A percentile compares a stretch with the other conserved stretches of the same genome.
These are phyloP conservation scores for Curvularia spicifera DNA, from an alignment of 2,329 filamentous ascomycete species.

Conservation along the genomic window DNA sequence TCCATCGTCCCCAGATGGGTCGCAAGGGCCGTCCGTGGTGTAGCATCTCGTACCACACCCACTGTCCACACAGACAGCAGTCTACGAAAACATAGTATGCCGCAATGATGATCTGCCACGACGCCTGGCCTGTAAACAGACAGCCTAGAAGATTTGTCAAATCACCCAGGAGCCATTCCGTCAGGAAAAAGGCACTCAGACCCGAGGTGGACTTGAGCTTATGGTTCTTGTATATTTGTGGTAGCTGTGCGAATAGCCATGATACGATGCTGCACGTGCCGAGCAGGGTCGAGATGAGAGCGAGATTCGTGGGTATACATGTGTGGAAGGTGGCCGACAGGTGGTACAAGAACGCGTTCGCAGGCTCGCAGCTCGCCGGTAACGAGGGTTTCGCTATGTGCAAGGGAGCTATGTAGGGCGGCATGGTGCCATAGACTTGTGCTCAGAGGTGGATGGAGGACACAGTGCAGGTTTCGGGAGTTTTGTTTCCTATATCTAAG, in stretches of 20 bases:
- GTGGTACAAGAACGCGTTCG: slow-evolving; percentile 61
- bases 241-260: slow-evolving; percentile 73
- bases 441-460: slow-evolving; percentile 19
- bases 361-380: slow-evolving; percentile 66
- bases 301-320: slow-evolving; percentile 69
- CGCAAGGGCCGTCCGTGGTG: slow-evolving; percentile 57
- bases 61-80: slow-evolving; percentile 66
- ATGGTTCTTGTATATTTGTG: slow-evolving; percentile 74
- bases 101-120: slow-evolving; percentile 70
- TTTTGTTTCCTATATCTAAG: not conserved
- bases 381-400: slow-evolving; percentile 51
- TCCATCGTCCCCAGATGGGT: slow-evolving; percentile 41
- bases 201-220: slow-evolving; percentile 68
- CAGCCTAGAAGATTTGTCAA: slow-evolving; percentile 68
- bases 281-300: slow-evolving; percentile 65
- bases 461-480: not conserved
- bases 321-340: slow-evolving; percentile 66
- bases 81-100: slow-evolving; percentile 72
- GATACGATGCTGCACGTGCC: slow-evolving; percentile 68
- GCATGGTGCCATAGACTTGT: slow-evolving; percentile 41
- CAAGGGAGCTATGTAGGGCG: slow-evolving; percentile 43
- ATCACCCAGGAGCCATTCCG: slow-evolving; percentile 71
- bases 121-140: slow-evolving; percentile 67
- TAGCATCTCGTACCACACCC: slow-evolving; percentile 69
- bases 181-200: slow-evolving; percentile 68